phyloP scores from a whole-genome alignment of 441 rosid genomes.

The Gossypium lobatum region DNA sequence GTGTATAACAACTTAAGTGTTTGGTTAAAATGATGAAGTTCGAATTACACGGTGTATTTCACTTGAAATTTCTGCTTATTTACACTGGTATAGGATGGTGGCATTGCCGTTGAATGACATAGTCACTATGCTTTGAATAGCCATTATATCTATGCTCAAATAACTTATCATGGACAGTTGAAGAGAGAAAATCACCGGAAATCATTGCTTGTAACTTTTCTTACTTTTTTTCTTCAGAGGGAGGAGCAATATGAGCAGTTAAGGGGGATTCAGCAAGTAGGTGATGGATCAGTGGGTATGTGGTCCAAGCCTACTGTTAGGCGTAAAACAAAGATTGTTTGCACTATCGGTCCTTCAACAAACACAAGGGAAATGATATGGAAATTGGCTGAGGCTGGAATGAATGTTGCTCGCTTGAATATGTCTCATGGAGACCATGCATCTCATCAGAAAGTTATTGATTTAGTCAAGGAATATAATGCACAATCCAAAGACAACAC shows the following conservation, averaged over 20 bases:
- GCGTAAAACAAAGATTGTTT: constrained; percentile 91
- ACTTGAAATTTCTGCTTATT: background rate
- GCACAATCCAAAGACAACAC: constrained; percentile 81
- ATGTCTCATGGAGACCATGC: constrained; percentile 99
- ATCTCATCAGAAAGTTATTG: constrained; percentile 90
- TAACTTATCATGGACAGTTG: background rate
- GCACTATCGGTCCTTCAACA: constrained; percentile 94
- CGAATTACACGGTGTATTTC: background rate
- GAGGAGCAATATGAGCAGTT: constrained; percentile 45
- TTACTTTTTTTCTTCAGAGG: constrained; percentile 31
- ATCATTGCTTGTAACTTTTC: background rate
- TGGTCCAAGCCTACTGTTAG: constrained; percentile 77
- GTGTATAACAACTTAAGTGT: background rate
- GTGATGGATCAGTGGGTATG: constrained; percentile 55
- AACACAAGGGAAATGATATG: constrained; percentile 74
- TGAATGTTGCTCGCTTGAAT: constrained; percentile 94
- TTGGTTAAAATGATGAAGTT: background rate
- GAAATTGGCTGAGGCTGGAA: constrained; percentile 88
- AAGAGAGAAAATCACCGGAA: background rate
- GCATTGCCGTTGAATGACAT: background rate
- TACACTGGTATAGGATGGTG: background rate
- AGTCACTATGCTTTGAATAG: background rate
- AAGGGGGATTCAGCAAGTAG: constrained; percentile 48
- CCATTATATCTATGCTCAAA: background rate
- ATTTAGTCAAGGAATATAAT: constrained; percentile 93